These are phyloP conservation scores for Sarocladium kiliense DNA, from an alignment of 2,329 filamentous ascomycete genomes.

Conservation along the genomic window DNA sequence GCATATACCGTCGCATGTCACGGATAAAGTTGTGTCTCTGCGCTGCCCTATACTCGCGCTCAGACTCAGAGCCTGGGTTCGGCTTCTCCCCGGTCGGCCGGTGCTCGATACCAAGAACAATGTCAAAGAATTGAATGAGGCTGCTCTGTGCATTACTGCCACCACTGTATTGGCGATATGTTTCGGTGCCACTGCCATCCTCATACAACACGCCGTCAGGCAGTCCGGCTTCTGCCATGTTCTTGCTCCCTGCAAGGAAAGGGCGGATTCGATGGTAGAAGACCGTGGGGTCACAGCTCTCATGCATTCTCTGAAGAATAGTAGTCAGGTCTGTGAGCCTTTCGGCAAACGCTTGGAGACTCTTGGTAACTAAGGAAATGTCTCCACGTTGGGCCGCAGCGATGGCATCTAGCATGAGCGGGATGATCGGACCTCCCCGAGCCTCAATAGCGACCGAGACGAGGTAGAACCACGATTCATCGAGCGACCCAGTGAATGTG, in stretches of 20 bases:
- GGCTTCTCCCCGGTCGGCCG: constrained; percentile 76
- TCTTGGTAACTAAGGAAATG: constrained; percentile 64
- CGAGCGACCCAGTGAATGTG: constrained; percentile 89
- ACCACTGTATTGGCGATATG: constrained; percentile 81
- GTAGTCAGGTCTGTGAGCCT: constrained; percentile 77
- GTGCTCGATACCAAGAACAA: constrained; percentile 84
- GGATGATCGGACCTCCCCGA: constrained; percentile 78
- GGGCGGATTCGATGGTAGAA: constrained; percentile 97
- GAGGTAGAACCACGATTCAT: constrained; percentile 98
- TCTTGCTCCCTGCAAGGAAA: constrained; percentile 93
- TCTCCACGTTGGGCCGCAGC: constrained; percentile 70
- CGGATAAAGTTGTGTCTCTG: constrained; percentile 77
- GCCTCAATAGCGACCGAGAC: constrained; percentile 95
- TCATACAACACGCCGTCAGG: constrained; percentile 87
- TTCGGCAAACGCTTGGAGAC: constrained; percentile 79
- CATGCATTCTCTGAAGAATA: constrained; percentile 84
- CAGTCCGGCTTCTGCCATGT: constrained; percentile 91
- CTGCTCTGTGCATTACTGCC: constrained; percentile 97
- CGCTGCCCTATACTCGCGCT: constrained; percentile 36
- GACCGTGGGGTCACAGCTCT: constrained; percentile 87
- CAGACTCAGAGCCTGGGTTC: constrained; percentile 32
- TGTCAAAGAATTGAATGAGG: constrained; percentile 94
- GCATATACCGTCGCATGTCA: constrained; percentile 98
- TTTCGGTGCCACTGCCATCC: constrained; percentile 61
- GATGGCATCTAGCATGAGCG: constrained; percentile 85